Percentiles rank a stretch among this genome's conserved stretches.
Evolutionary conservation across 805 yeast species (phyloP).

Genomic region (Kurtzmaniella cleridarum): DNA sequence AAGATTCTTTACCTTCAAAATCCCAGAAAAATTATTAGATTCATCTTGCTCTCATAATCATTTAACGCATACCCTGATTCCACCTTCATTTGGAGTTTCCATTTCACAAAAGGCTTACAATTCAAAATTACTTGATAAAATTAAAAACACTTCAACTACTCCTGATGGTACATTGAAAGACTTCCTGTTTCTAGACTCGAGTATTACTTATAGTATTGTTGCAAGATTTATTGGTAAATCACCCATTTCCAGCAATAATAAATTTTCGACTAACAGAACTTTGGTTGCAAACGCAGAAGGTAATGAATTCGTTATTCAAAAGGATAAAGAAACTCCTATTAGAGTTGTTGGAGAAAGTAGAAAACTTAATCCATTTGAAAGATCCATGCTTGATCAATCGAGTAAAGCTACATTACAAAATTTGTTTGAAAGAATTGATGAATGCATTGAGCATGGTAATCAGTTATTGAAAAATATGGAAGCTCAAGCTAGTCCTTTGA

Average conservation of each 20-base stretch:
- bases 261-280: constrained; percentile 9
- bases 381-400: constrained; percentile 11
- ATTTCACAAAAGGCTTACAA: constrained; percentile 1
- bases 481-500: too few relatives aligned
- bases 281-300: constrained; percentile 28
- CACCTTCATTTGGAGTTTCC: constrained; percentile 29
- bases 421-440: constrained; percentile 21
- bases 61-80: constrained; percentile 26
- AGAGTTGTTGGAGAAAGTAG: constrained; percentile 22
- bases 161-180: constrained; percentile 17
- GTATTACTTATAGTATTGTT: constrained; percentile 27
- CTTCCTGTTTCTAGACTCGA: constrained; percentile 21
- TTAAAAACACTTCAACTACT: not conserved
- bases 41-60: constrained; percentile 31
- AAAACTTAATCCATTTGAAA: constrained; percentile 11
- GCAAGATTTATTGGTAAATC: constrained; percentile 36
- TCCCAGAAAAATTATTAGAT: constrained; percentile 33
- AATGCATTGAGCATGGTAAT: constrained; percentile 21
- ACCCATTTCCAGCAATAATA: constrained; percentile 18
- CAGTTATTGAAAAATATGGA: constrained; percentile 9
- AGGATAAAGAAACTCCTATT: constrained; percentile 19
- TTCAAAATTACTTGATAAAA: not conserved
- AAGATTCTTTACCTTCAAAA: constrained; percentile 37
- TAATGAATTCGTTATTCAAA: constrained; percentile 36
- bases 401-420: constrained; percentile 18